Percentiles rank a stretch among this genome's conserved stretches.
phyloP scores from a whole-genome alignment of 1,284 basidiomycete species.

The Papiliotrema flavescens region DNA sequence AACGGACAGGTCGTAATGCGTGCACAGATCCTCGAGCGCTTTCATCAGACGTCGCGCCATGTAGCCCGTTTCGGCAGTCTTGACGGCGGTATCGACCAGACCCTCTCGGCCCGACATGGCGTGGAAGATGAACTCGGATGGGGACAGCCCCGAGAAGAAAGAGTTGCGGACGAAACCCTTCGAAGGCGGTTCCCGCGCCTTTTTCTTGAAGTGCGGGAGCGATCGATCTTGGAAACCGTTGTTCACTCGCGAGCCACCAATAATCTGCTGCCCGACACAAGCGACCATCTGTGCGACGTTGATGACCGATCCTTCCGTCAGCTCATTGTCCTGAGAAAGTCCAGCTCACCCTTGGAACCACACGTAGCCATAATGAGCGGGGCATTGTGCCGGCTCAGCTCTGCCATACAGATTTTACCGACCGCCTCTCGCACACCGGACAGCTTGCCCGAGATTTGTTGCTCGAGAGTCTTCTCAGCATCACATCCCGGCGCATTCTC shows the following conservation, averaged over 20 bases:
- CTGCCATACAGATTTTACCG: constrained; percentile 97
- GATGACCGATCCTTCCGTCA: constrained; percentile 80
- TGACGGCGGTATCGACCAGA: constrained; percentile 98
- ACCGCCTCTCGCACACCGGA: constrained; percentile 94
- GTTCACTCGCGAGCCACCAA: constrained; percentile 94
- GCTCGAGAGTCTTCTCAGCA: constrained; percentile 95
- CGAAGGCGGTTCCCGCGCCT: constrained; percentile 92
- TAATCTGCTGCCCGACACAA: constrained; percentile 99
- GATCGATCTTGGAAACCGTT: constrained; percentile 99
- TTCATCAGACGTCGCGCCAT: constrained; percentile 99
- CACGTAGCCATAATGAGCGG: constrained; percentile 99
- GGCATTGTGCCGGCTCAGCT: constrained; percentile 92
- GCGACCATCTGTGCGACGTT: constrained; percentile 99
- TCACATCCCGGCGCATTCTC: constrained; percentile 96
- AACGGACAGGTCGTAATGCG: constrained; percentile 96
- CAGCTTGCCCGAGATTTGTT: constrained; percentile 86
- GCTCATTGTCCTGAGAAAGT: background rate
- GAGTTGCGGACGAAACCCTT: constrained; percentile 98
- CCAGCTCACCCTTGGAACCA: constrained; percentile 82
- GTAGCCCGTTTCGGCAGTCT: constrained; percentile 99
- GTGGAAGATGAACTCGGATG: constrained; percentile 98
- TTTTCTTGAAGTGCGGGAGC: constrained; percentile 96
- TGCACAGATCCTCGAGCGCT: constrained; percentile 93
- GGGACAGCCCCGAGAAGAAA: constrained; percentile 91
- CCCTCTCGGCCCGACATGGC: constrained; percentile 99